Evolutionary conservation across 192 early-diverging fungal species (phyloP), one percentile per base, ranked within the genome.

Genomic region (Entomortierella parvispora): DNA sequence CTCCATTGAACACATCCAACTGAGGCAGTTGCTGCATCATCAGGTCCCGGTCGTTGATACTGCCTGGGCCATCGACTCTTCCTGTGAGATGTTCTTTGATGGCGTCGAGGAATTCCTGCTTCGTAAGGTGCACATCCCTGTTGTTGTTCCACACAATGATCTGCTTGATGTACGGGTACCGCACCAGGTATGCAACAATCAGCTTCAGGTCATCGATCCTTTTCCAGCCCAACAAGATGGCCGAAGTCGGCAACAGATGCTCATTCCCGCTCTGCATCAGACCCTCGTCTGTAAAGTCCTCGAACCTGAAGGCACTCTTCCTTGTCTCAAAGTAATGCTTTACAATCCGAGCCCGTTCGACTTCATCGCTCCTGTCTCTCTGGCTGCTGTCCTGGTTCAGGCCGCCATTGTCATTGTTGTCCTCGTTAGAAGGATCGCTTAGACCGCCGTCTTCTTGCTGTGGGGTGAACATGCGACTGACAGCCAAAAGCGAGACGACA

Each of bases 71-170:
- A 9, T 40, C 37, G 37, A n/a, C n/a, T n/a, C n/a, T 40, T 40
- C 37, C 37, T 5, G 37, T 12, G 37, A 9, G 47, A 25, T 44
- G 48, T 15, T 45, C 61, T 34, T 63, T 48, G 10, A 22, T 48
- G 8, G 37, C 15, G 50, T 65, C 50, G 34, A 65, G 37, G 54
- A 65, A 65, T 37, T 65, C 62, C 18, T 29, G 23, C 17, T 42
- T 40, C 9, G 42, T 28, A 14, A 77, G 28, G 2, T 47, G 53
- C 5, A 26, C 34, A 17, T 58, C 42, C 47, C 37, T 31, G 45
- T 79, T 79, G 45, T 77, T 79, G 59, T 85, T 85, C 66, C 83
- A 80, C 31, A 85, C 64, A 37, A 83, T 65, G 29, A 85, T 85
- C 40, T 85, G 70, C 40, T 70, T 81, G 28, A 85, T 80, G 42